A percentile compares a stretch with the other conserved stretches of the same genome.
Conservation (phyloP, 768 basidiomycete species). For the Boletus pseudopeckii region DNA sequence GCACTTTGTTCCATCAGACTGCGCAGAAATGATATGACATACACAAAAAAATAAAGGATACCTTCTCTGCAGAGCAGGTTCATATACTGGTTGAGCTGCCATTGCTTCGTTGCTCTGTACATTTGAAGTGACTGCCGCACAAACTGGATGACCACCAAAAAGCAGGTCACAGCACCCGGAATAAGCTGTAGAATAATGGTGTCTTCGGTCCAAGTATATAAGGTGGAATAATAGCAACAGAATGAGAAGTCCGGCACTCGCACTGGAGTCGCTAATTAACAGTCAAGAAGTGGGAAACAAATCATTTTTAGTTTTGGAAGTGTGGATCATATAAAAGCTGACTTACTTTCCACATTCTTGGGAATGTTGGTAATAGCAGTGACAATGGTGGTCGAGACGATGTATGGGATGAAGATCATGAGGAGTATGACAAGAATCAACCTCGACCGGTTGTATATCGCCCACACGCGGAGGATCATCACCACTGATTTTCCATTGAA, state of each 20-base stretch:
- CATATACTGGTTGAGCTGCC: slow-evolving; percentile 2
- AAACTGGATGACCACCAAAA: neutral
- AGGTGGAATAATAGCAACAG: neutral
- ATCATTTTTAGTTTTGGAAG: neutral
- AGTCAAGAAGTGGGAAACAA: too few species aligned
- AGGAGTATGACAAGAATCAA: slow-evolving; percentile 4
- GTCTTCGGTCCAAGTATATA: neutral
- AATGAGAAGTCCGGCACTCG: neutral
- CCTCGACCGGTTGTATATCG: slow-evolving; percentile 4
- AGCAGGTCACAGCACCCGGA: neutral
- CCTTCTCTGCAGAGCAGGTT: neutral
- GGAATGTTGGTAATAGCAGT: neutral
- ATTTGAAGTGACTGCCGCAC: neutral
- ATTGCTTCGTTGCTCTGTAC: neutral
- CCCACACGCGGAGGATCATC: slow-evolving; percentile 13
- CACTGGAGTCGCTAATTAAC: neutral
- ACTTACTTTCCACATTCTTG: neutral
- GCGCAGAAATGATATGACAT: neutral
- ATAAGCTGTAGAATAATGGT: neutral
- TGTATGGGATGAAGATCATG: neutral
- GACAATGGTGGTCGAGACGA: neutral
- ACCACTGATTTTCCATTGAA: neutral
- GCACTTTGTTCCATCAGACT: neutral
- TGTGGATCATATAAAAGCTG: neutral
- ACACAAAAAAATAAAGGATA: neutral